phyloP scores from a whole-genome alignment of 176 grass and related monocot species.

The Oryza officinalis region DNA sequence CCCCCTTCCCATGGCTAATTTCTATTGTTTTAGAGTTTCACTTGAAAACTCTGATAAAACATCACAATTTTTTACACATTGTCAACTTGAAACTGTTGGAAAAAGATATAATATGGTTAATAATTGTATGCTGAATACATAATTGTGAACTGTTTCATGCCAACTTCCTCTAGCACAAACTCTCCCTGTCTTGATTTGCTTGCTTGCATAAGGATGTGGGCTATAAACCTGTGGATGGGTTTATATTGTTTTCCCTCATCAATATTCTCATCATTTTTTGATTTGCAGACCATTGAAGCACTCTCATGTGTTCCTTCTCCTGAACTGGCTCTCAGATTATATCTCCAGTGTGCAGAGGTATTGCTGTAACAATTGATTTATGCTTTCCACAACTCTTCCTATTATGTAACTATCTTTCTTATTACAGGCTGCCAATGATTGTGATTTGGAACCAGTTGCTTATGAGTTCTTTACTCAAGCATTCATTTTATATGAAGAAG shows the following conservation, averaged over 20 bases:
- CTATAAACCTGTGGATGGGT: slow-evolving; percentile 2
- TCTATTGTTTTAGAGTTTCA: slow-evolving; percentile 20
- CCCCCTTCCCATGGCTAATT: background rate
- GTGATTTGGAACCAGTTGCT: slow-evolving; percentile 92
- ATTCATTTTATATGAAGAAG: slow-evolving; percentile 98
- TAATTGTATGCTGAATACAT: background rate
- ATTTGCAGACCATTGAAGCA: slow-evolving; percentile 68
- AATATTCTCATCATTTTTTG: background rate
- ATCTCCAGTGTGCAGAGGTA: slow-evolving; percentile 84
- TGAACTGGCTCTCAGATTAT: slow-evolving; percentile 72
- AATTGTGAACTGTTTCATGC: background rate
- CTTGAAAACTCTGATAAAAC: background rate
- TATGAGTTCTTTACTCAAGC: slow-evolving; percentile 99
- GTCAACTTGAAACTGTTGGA: background rate
- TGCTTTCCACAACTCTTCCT: slow-evolving; percentile 26
- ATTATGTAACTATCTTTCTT: slow-evolving; percentile 28
- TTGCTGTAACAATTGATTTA: slow-evolving; percentile 11
- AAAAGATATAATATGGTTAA: slow-evolving; percentile 11
- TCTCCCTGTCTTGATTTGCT: background rate
- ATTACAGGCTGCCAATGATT: slow-evolving; percentile 95
- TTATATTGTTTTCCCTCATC: slow-evolving; percentile 15
- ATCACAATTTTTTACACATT: background rate
- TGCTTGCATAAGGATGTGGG: background rate
- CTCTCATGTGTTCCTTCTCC: slow-evolving; percentile 70
- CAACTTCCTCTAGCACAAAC: background rate